phyloP scores from a whole-genome alignment of 306 rosid genomes.

The Vigna nakashimae region DNA sequence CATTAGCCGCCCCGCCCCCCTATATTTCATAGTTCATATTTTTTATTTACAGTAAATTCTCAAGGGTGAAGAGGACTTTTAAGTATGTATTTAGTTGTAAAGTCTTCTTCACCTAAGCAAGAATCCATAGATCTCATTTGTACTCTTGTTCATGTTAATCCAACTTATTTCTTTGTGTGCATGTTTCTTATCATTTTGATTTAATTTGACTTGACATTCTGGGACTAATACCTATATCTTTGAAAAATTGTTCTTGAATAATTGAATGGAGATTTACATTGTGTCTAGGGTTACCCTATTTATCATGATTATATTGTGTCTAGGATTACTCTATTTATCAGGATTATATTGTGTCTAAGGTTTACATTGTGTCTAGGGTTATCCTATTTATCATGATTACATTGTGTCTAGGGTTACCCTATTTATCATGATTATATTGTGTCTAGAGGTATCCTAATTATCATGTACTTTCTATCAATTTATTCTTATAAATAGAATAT shows the following conservation, averaged over 20 bases:
- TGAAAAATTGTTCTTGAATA: background rate
- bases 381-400: too few relatives aligned
- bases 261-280: background rate
- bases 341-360: too few relatives aligned
- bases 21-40: background rate
- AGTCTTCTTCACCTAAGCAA: background rate
- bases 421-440: too few relatives aligned
- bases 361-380: too few relatives aligned
- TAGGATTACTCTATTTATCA: too few relatives aligned
- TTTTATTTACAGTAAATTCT: too few relatives aligned
- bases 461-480: too few relatives aligned
- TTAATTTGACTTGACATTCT: background rate
- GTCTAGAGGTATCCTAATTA: too few relatives aligned
- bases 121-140: background rate
- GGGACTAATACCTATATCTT: background rate
- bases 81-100: background rate
- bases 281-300: too few relatives aligned
- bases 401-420: too few relatives aligned
- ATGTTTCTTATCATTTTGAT: background rate
- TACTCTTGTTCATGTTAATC: background rate
- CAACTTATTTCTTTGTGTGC: background rate
- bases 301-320: too few relatives aligned
- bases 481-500: too few relatives aligned
- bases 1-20: background rate
- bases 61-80: background rate